Base-by-base conservation (phyloP, 1,139 yeast species). In the Geotrichum bryndzae region DNA sequence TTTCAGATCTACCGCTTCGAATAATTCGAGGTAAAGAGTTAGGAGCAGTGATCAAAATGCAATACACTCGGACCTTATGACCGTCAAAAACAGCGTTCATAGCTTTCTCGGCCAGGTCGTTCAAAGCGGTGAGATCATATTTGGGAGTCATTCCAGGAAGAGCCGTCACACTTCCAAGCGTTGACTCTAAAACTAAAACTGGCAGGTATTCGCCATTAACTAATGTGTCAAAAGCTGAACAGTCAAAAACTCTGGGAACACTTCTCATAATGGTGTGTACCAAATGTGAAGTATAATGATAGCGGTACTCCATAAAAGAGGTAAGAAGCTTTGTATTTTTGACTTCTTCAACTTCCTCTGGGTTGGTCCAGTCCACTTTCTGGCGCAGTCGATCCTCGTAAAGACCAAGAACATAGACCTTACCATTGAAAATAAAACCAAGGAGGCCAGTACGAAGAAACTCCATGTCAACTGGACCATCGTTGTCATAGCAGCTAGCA, bases 331-430 rank as follows among this genome's bases (percentile, higher is more conserved):
- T 56, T 38, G 53, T 45, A 15, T 23, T 54, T n/a, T 51, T 57
- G 33, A 58, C 54, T 38, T 61, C 68, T n/a, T 55, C 52, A 11
- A 57, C 67, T 48, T 64, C 66, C 48, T 60, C 61, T 11, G 60
- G 53, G 29, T 66, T 68, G 15, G 76, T 67, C 75, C 75, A 54
- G 71, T 75, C 62, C 72, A 67, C 65, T 74, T 77, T 68, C 70
- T 92, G 98, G 52, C 96, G 81, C 59, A 95, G 83, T 71, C 98
- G 81, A 73, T 94, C 99, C 71, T 94, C 99, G 68, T 91, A 90
- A 51, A 90, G 78, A 0, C 99, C 98, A 53, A 94, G 77, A 1
- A 94, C 88, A 70, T 87, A 94, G 0, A 95, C 87, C 69, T 89
- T 90, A 8, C 97, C 98, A 65, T 88, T 84, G 68, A 82, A 87